phyloP scores from a whole-genome alignment of 163 green algal species.

The Picocystis sp. region DNA sequence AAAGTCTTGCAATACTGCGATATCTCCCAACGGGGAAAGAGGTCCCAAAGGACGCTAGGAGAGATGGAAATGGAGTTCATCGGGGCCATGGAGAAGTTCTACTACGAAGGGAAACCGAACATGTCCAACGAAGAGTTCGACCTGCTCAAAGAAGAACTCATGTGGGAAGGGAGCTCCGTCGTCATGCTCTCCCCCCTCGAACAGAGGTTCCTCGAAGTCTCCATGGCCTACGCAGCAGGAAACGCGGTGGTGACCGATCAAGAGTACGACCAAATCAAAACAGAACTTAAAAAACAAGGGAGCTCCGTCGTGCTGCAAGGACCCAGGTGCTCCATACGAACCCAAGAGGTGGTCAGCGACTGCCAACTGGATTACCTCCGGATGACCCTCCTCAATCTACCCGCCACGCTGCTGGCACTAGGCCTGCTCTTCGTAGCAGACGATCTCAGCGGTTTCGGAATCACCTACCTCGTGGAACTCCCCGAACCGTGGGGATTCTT shows the following conservation, averaged over 20 bases:
- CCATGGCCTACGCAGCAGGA: slow-evolving; percentile 32
- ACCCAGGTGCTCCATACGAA: slow-evolving; percentile 66
- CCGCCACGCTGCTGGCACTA: slow-evolving; percentile 47
- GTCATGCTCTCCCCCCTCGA: slow-evolving; percentile 46
- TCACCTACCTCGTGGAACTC: slow-evolving; percentile 71
- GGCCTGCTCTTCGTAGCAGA: slow-evolving; percentile 66
- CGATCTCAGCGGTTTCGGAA: slow-evolving; percentile 72
- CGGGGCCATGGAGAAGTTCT: slow-evolving; percentile 42
- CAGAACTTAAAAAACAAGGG: slow-evolving; percentile 41
- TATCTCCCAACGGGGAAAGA: too few relatives aligned
- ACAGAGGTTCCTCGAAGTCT: slow-evolving; percentile 71
- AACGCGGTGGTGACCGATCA: slow-evolving; percentile 70
- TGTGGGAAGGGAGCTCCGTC: slow-evolving; percentile 80
- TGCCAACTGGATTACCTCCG: slow-evolving; percentile 71
- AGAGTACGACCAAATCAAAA: slow-evolving; percentile 78
- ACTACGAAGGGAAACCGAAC: slow-evolving; percentile 52
- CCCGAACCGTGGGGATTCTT: slow-evolving; percentile 66
- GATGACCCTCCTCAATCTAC: slow-evolving; percentile 81
- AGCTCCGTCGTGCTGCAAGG: slow-evolving; percentile 49
- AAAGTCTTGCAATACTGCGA: too few relatives aligned
- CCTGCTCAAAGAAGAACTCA: slow-evolving; percentile 83
- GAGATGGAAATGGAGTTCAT: slow-evolving; percentile 92
- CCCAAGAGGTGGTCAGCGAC: slow-evolving; percentile 63
- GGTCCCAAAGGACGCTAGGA: slow-evolving; percentile 33
- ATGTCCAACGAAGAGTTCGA: slow-evolving; percentile 80